Evolutionary conservation across 768 basidiomycete species (phyloP), one percentile per base, ranked within the genome.

Genomic region (Podaxis sp.): DNA sequence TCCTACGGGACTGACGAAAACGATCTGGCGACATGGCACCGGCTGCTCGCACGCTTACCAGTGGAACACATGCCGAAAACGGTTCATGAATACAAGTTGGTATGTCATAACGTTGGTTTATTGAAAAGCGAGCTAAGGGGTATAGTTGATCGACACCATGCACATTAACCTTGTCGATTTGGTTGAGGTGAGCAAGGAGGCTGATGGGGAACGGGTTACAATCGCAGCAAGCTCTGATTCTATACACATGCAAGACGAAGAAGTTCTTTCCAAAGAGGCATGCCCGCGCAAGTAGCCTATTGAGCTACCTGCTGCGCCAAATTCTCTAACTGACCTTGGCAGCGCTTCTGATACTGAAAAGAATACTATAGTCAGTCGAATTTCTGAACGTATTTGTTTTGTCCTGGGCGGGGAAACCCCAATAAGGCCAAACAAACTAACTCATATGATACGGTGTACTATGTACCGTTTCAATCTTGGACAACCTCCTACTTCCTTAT

Each of bases 101-200:
- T 57, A 37, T 50, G 61, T 56, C 4, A 44, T 16, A 10, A 25
- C 7, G 14, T 16, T 16, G 9, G 3, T 9, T 23, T 36, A 16
- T n/a, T 11, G 36, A 1, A 3, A 32, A 7, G 52, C 7, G 27
- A 23, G 37, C 55, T 48, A 21, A 48, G 21, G 5, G 11, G 21
- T 21, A 3, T 50, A 73, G 73, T 67, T 59, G 6, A 67, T 74
- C 5, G 51, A 62, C 9, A 54, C 42, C 21, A 65, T 65, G 1
- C 67, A 74, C 48, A 72, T 77, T 44, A 77, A 77, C 55, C 62
- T 76, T n/a, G 68, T 74, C 5, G 74, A 76, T 61, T 36, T 61
- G 4, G 52, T 40, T 5, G 62, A 62, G 3, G 64, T 64, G 4
- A 52, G 38, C 28, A 27, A 11, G 37, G 57, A 58, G 11, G 4